phyloP scores from a whole-genome alignment of 345 rosid species.

The Gossypium rotundifolium region DNA sequence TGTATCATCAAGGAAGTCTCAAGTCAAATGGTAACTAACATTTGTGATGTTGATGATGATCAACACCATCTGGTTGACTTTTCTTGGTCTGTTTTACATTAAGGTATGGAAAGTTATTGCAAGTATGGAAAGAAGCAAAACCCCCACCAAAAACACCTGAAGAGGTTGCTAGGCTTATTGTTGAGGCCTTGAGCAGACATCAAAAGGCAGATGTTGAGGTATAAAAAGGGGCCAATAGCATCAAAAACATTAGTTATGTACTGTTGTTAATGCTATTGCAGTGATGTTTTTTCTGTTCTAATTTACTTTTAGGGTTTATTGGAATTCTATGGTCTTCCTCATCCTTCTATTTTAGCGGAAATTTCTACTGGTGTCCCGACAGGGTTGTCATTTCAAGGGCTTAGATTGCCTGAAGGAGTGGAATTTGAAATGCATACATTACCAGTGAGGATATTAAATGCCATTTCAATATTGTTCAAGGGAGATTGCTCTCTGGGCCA shows the following conservation, averaged over 20 bases:
- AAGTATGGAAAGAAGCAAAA: constrained; percentile 68
- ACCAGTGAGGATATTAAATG: constrained; percentile 45
- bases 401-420: constrained; percentile 53
- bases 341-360: constrained; percentile 33
- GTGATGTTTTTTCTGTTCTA: constrained; percentile 31
- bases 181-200: constrained; percentile 52
- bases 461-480: background rate
- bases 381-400: too few relatives aligned
- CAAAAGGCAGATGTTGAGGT: constrained; percentile 88
- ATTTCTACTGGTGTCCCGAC: constrained; percentile 36
- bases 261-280: constrained; percentile 7
- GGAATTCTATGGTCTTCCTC: constrained; percentile 76
- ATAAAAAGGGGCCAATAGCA: background rate
- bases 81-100: constrained; percentile 8
- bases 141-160: constrained; percentile 68
- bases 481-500: too few relatives aligned
- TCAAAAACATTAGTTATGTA: background rate
- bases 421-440: constrained; percentile 54
- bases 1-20: constrained; percentile 76
- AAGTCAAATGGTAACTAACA: constrained; percentile 72
- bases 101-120: constrained; percentile 79
- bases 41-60: background rate
- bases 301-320: constrained; percentile 25
- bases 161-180: constrained; percentile 61
- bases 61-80: background rate